Conservation (phyloP, 2,329 filamentous ascomycete genomes). For the Venturia effusa region DNA sequence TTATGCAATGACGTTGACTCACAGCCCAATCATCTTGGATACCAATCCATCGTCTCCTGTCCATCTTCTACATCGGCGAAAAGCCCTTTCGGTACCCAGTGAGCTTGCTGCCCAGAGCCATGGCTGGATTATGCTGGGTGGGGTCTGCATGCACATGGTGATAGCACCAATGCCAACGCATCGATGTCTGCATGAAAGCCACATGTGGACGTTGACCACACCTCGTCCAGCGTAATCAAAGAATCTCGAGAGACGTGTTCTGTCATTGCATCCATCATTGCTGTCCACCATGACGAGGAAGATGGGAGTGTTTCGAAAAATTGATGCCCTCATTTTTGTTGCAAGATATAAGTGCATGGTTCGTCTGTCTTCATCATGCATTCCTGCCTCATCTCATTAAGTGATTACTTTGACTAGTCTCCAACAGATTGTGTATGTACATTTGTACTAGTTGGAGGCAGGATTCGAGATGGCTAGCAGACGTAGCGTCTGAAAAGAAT, state of each 20-base stretch:
- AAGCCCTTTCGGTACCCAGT: conserved; percentile 24
- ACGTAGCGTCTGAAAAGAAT: not conserved
- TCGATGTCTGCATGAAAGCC: conserved; percentile 13
- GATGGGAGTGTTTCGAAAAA: not conserved
- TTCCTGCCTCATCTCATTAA: not conserved
- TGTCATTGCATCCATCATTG: no score
- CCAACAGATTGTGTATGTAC: not conserved
- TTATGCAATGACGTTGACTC: conserved; percentile 16
- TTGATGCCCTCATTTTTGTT: not conserved
- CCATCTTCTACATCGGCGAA: conserved; percentile 14
- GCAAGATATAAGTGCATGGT: not conserved
- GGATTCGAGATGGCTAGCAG: not conserved
- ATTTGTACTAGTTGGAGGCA: not conserved
- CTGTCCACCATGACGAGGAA: not conserved
- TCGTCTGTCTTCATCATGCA: not conserved
- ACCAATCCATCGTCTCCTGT: not conserved
- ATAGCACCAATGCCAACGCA: conserved; percentile 13
- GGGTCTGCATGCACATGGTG: not conserved
- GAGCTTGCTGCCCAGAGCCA: conserved; percentile 21
- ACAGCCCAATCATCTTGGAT: not conserved
- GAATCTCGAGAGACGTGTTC: not conserved
- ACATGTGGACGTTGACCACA: not conserved
- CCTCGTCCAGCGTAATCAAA: not conserved
- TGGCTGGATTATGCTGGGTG: not conserved
- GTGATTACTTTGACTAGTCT: not conserved